Conservation (phyloP, 108 stramenopile genomes). For the Cyclotella atomus region DNA sequence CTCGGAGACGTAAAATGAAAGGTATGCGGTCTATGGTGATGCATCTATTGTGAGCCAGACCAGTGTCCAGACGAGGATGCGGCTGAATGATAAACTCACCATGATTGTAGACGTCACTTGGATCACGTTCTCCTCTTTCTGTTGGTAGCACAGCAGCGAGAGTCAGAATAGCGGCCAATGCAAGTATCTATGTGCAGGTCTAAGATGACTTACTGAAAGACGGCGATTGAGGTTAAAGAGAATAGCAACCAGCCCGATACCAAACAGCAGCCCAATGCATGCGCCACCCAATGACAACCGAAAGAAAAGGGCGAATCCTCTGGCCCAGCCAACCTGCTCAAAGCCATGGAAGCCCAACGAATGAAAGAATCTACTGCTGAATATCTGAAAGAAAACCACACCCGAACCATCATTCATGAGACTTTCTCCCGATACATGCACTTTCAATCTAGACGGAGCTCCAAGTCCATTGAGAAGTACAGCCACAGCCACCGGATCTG, state of each 20-base stretch:
- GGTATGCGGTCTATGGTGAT: conserved; percentile 53
- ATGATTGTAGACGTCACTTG: conserved; percentile 82
- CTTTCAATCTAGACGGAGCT: conserved; percentile 75
- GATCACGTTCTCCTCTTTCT: conserved; percentile 56
- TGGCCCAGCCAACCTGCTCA: conserved; percentile 26
- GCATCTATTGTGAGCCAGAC: too few relatives aligned
- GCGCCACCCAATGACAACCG: conserved; percentile 81
- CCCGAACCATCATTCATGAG: conserved; percentile 73
- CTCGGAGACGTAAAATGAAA: conserved; percentile 83
- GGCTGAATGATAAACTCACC: conserved; percentile 28
- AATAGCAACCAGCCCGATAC: conserved; percentile 45
- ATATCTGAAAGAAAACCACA: conserved; percentile 85
- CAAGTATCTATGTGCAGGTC: conserved; percentile 46
- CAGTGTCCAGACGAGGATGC: too few relatives aligned
- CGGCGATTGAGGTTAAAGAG: conserved; percentile 59
- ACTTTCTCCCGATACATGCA: conserved; percentile 50
- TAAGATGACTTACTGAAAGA: conserved; percentile 26
- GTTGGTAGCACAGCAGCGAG: neutral
- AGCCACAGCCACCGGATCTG: conserved; percentile 49
- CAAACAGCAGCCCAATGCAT: conserved; percentile 77
- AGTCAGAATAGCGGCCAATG: conserved; percentile 32
- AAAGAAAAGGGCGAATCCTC: conserved; percentile 66
- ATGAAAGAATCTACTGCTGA: conserved; percentile 20
- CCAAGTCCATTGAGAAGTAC: conserved; percentile 52
- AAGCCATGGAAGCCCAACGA: conserved; percentile 28